Evolutionary conservation across 1,284 basidiomycete species (phyloP).

Genomic region (Ceratobasidium sp.): DNA sequence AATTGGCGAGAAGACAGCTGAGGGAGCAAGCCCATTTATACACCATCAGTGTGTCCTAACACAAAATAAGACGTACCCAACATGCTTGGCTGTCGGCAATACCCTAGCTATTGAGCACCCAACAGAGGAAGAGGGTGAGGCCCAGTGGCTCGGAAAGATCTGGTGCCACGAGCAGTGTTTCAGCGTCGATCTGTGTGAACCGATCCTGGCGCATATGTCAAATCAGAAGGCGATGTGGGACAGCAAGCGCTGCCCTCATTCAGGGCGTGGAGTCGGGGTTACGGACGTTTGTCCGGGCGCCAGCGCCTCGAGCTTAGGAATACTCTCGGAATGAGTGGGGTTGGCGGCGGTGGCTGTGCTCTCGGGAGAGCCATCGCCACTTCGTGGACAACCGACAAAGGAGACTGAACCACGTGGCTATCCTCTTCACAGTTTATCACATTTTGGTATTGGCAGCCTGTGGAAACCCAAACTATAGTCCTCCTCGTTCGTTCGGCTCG

Average conservation of each 20-base stretch:
- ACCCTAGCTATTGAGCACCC: slow-evolving; percentile 20
- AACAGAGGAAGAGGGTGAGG: slow-evolving; percentile 5
- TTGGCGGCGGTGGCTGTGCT: slow-evolving; percentile 30
- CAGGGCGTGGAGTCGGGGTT: neutral
- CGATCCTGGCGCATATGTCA: slow-evolving; percentile 27
- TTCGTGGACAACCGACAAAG: slow-evolving; percentile 33
- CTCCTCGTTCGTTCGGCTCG: neutral
- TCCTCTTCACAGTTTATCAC: slow-evolving; percentile 20
- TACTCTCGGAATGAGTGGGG: no score
- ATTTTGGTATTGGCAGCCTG: slow-evolving; percentile 6
- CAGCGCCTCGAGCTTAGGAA: neutral
- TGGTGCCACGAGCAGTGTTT: slow-evolving; percentile 17
- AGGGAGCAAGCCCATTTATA: slow-evolving; percentile 11
- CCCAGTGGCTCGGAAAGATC: slow-evolving; percentile 15
- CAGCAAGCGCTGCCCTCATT: neutral
- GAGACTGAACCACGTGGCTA: slow-evolving; percentile 13
- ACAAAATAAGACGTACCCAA: slow-evolving; percentile 22
- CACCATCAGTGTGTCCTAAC: slow-evolving; percentile 8
- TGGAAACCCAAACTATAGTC: neutral
- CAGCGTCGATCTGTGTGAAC: slow-evolving; percentile 32
- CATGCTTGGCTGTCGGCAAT: slow-evolving; percentile 1
- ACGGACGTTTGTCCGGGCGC: slow-evolving; percentile 27
- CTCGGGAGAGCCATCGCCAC: slow-evolving; percentile 38
- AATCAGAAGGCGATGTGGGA: slow-evolving; percentile 22
- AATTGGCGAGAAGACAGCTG: neutral